Percentiles rank a stretch among this genome's conserved stretches.
phyloP scores from a whole-genome alignment of 345 rosid species.

The Corymbia maculata region DNA sequence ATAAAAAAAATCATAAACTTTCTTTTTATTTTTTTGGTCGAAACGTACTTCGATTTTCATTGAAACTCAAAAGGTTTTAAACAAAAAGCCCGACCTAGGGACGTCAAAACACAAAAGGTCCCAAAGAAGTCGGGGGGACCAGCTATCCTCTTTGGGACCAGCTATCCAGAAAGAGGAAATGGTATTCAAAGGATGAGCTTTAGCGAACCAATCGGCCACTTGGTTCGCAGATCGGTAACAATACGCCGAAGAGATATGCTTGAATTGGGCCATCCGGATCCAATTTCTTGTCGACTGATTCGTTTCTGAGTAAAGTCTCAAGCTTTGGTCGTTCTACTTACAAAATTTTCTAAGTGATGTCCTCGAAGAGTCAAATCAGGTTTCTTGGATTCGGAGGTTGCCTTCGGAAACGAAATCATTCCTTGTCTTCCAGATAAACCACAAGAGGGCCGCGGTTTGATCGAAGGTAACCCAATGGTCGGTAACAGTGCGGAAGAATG shows the following conservation, averaged over 20 bases:
- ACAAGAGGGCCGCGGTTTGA: too few relatives aligned
- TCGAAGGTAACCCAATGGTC: neutral
- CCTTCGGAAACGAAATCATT: too few relatives aligned
- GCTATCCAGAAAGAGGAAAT: neutral
- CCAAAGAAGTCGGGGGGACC: neutral
- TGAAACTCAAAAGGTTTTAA: neutral
- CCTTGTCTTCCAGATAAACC: too few relatives aligned
- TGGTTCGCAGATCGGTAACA: accelerated
- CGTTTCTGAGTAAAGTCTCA: too few relatives aligned
- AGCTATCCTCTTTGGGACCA: too few relatives aligned
- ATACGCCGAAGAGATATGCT: neutral
- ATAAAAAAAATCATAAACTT: neutral
- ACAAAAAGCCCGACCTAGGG: neutral
- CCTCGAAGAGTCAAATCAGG: too few relatives aligned
- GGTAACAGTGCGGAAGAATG: neutral
- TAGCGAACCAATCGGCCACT: neutral
- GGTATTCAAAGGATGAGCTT: neutral
- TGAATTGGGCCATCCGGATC: too few relatives aligned
- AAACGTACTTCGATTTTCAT: neutral
- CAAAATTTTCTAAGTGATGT: too few relatives aligned
- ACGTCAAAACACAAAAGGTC: neutral
- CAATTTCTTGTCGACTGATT: too few relatives aligned
- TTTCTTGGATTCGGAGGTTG: too few relatives aligned
- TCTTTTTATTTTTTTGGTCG: too few relatives aligned
- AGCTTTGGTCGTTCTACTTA: too few relatives aligned